Evolutionary conservation across 805 yeast species (phyloP).

Genomic region (Cyberlindnera americana): DNA sequence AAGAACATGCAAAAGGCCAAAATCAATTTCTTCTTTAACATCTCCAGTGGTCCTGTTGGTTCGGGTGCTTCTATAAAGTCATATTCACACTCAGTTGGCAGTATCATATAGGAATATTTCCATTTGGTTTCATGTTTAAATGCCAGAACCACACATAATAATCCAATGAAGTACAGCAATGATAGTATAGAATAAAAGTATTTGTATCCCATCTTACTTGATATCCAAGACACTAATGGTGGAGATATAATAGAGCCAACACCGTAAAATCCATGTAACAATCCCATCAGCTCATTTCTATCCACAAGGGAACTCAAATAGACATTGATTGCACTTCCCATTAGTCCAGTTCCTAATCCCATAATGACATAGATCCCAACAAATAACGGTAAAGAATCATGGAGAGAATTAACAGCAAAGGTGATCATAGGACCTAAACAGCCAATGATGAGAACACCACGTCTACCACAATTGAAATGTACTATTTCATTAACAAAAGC

Average conservation of each 20-base stretch:
- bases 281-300: constrained; percentile 56
- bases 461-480: constrained; percentile 44
- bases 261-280: constrained; percentile 68
- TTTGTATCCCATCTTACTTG: constrained; percentile 25
- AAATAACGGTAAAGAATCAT: constrained; percentile 38
- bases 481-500: constrained; percentile 45
- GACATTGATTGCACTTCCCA: constrained; percentile 53
- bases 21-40: constrained; percentile 33
- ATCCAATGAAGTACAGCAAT: constrained; percentile 34
- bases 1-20: constrained; percentile 50
- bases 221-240: constrained; percentile 48
- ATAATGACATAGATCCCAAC: constrained; percentile 35
- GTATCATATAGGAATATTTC: constrained; percentile 28
- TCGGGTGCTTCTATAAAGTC: neutral
- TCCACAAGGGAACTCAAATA: constrained; percentile 45
- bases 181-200: constrained; percentile 29
- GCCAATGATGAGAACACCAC: constrained; percentile 41
- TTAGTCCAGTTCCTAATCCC: constrained; percentile 55
- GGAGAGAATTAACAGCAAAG: constrained; percentile 33
- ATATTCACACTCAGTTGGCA: neutral
- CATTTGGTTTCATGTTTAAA: constrained; percentile 43
- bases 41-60: constrained; percentile 8
- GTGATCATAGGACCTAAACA: constrained; percentile 32
- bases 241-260: constrained; percentile 71
- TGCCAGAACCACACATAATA: constrained; percentile 32